Conservation (phyloP, 495 filamentous ascomycete genomes). For the Glarea lozoyensis region DNA sequence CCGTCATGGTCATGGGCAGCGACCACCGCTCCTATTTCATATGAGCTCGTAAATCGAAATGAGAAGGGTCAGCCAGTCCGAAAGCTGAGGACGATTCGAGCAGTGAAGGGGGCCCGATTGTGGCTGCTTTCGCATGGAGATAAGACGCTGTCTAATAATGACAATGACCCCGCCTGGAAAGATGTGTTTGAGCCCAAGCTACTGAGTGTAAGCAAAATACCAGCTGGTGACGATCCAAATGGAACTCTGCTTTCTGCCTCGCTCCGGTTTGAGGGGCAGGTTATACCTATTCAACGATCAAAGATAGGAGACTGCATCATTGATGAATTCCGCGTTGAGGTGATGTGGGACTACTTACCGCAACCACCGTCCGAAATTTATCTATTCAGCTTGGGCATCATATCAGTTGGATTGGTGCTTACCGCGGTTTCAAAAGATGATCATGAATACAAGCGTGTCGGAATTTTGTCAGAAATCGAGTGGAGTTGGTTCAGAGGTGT, state of each 20-base stretch:
- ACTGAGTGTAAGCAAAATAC: not conserved
- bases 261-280: not conserved
- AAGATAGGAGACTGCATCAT: not conserved
- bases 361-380: not conserved
- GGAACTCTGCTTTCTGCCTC: conserved; percentile 1
- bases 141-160: no score
- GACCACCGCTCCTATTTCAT: not conserved
- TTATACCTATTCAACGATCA: not conserved
- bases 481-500: no score
- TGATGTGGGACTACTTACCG: conserved; percentile 1
- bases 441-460: no score
- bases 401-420: not conserved
- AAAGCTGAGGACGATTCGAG: not conserved
- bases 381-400: not conserved
- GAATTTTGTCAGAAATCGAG: no score
- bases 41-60: not conserved
- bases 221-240: conserved; percentile 6
- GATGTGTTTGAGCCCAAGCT: not conserved
- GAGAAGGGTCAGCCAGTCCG: not conserved
- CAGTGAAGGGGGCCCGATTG: not conserved
- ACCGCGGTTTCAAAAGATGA: no score
- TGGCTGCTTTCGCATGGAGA: no score
- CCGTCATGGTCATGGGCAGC: conserved; percentile 11
- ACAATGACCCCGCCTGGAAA: not conserved
- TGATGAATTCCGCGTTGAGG: not conserved